Evolutionary conservation across 2,329 filamentous ascomycete species (phyloP).

Genomic region (Claviceps paspali): DNA sequence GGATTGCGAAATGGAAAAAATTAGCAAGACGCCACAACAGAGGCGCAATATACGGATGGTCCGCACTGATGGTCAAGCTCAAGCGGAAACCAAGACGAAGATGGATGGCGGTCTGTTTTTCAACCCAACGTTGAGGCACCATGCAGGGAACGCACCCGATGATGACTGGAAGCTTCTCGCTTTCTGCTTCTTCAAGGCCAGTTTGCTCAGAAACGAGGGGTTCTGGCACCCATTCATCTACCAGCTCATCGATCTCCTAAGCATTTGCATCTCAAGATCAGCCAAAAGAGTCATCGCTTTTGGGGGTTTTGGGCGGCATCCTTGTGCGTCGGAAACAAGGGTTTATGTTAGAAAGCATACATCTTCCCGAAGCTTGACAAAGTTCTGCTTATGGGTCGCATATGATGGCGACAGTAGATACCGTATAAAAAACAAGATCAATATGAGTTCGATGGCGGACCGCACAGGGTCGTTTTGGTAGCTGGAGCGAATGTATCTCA

Average conservation of each 20-base stretch:
- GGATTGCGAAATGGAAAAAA: no score
- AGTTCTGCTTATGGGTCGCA: conserved; percentile 77
- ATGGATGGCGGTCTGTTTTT: no score
- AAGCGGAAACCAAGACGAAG: no score
- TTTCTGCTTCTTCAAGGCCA: conserved; percentile 61
- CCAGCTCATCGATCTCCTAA: conserved; percentile 83
- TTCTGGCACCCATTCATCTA: conserved; percentile 93
- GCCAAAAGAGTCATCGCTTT: not conserved
- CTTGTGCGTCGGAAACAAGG: not conserved
- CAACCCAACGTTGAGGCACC: no score
- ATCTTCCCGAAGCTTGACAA: conserved; percentile 78
- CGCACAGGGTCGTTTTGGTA: conserved; percentile 96
- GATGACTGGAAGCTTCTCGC: conserved; percentile 75
- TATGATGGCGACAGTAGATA: conserved; percentile 89
- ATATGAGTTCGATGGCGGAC: conserved; percentile 79
- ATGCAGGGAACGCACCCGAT: conserved; percentile 66
- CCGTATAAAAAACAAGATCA: conserved; percentile 89
- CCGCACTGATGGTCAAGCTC: not conserved
- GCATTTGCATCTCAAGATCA: not conserved
- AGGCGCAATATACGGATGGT: not conserved
- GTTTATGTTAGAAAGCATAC: conserved; percentile 15
- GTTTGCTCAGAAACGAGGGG: conserved; percentile 67
- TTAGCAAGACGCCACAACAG: not conserved
- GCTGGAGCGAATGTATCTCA: conserved; percentile 90
- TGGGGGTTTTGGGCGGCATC: not conserved